Evolutionary conservation across 1,139 yeast species (phyloP).

Genomic region (Geotrichum restrictum): DNA sequence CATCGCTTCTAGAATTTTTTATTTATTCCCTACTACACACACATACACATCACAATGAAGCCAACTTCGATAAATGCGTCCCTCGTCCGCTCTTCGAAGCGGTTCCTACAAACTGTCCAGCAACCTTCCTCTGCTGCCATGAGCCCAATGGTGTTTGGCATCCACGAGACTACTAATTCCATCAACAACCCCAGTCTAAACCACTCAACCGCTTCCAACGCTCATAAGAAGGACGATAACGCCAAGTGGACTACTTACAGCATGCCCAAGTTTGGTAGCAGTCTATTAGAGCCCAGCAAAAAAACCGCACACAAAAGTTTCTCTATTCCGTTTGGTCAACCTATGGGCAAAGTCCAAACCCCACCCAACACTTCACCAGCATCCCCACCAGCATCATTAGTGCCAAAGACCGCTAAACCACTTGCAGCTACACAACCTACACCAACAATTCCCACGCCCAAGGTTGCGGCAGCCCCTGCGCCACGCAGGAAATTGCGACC

Average conservation of each 20-base stretch:
- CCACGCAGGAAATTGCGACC: slow-evolving; percentile 67
- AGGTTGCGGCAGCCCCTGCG: slow-evolving; percentile 26
- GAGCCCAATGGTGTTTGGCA: slow-evolving; percentile 19
- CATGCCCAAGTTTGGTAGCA: slow-evolving; percentile 14
- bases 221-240: background rate
- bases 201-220: slow-evolving; percentile 3
- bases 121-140: slow-evolving; percentile 17
- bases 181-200: background rate
- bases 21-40: no score
- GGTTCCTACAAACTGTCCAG: slow-evolving; percentile 22
- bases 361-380: background rate
- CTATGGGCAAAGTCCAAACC: background rate
- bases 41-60: slow-evolving; percentile 17
- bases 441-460: slow-evolving; percentile 42
- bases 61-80: slow-evolving; percentile 14
- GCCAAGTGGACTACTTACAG: slow-evolving; percentile 20
- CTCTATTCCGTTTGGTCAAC: slow-evolving; percentile 7
- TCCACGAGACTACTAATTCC: background rate
- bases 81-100: slow-evolving; percentile 20
- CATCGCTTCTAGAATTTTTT: background rate
- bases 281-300: background rate
- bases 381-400: slow-evolving; percentile 11
- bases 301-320: background rate
- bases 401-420: background rate
- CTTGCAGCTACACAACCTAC: background rate